Evolutionary conservation across 164 flowering plant species (phyloP).

Genomic region (Berberis thunbergii): DNA sequence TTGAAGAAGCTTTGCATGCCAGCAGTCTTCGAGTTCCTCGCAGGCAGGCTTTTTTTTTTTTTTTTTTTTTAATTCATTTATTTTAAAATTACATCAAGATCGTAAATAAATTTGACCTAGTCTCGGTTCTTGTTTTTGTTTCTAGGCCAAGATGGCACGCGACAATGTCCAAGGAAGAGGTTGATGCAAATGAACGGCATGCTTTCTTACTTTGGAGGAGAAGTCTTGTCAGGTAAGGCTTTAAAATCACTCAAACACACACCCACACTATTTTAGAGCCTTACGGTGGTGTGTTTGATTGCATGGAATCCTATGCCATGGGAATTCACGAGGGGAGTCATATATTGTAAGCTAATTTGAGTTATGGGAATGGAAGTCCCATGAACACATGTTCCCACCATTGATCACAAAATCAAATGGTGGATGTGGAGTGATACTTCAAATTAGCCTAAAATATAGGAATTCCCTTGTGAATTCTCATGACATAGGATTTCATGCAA

Average conservation of each 20-base stretch:
- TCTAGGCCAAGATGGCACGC: constrained; percentile 85
- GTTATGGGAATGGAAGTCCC: too few relatives aligned
- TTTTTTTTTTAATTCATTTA: background rate
- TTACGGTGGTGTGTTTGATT: background rate
- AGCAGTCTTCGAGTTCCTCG: constrained; percentile 87
- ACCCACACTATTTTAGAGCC: background rate
- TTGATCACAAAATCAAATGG: too few relatives aligned
- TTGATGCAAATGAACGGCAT: constrained; percentile 67
- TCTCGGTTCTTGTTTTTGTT: background rate
- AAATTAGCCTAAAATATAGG: too few relatives aligned
- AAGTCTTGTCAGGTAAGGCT: constrained; percentile 63
- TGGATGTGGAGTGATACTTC: too few relatives aligned
- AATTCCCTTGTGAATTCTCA: too few relatives aligned
- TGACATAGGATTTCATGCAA: too few relatives aligned
- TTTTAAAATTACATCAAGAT: background rate
- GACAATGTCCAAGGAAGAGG: constrained; percentile 73
- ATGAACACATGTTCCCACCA: too few relatives aligned
- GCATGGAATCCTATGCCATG: background rate
- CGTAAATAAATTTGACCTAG: background rate
- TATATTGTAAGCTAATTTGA: too few relatives aligned
- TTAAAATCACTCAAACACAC: background rate
- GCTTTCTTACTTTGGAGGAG: constrained; percentile 85
- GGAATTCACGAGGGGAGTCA: too few relatives aligned
- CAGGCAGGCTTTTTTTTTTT: constrained; percentile 29
- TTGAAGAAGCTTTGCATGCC: constrained; percentile 71